Conservation (phyloP, 148 eudicot genomes). For the Fallopia convolvulus region DNA sequence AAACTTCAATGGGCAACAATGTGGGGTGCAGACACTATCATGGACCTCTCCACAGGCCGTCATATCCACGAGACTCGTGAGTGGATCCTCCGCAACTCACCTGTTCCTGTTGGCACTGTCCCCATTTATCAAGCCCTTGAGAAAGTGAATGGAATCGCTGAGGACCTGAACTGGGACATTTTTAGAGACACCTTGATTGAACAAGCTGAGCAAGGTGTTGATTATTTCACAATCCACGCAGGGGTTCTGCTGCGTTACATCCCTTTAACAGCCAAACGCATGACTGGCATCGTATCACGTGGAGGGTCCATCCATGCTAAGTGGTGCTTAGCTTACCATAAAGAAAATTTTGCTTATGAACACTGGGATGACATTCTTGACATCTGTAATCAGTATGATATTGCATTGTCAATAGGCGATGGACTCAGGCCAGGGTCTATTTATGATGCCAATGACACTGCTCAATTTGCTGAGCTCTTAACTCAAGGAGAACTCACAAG, state of each 20-base stretch:
- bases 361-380: conserved; percentile 99
- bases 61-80: conserved; percentile 99
- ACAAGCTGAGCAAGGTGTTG: conserved; percentile 98
- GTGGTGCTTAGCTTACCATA: conserved; percentile 96
- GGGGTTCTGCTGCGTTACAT: conserved; percentile 87
- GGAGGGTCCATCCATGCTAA: conserved; percentile 99
- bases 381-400: conserved; percentile 93
- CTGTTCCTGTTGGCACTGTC: conserved; percentile 97
- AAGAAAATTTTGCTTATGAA: conserved; percentile 95
- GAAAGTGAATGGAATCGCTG: conserved; percentile 90
- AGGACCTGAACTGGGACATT: conserved; percentile 86
- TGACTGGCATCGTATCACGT: conserved; percentile 98
- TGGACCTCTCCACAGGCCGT: conserved; percentile 97
- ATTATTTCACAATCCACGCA: conserved; percentile 95
- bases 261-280: conserved; percentile 89
- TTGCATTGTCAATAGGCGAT: conserved; percentile 88
- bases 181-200: conserved; percentile 88
- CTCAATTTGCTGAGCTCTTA: conserved; percentile 95
- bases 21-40: conserved; percentile 99
- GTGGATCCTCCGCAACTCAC: conserved; percentile 88
- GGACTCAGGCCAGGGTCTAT: conserved; percentile 97
- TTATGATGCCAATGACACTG: conserved; percentile 95
- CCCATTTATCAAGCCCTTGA: conserved; percentile 98
- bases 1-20: conserved; percentile 99
- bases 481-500: conserved; percentile 97